These are phyloP conservation scores for Erythrobasidium hasegawianum DNA, from an alignment of 1,284 basidiomycete species.

Conservation along the genomic window DNA sequence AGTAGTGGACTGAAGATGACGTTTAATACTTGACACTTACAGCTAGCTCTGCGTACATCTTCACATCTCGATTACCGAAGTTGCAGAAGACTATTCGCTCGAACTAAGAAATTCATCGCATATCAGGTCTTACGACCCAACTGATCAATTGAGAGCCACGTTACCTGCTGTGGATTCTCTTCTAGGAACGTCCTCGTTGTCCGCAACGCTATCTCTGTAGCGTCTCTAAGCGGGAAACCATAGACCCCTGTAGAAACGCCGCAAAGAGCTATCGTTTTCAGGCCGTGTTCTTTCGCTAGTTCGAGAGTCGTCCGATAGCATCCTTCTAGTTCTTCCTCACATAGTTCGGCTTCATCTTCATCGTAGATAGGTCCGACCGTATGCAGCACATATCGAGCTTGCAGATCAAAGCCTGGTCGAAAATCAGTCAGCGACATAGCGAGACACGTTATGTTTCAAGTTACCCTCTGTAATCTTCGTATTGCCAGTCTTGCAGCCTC, in stretches of 20 bases:
- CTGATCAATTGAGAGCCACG: too few species aligned
- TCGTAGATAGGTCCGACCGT: slow-evolving; percentile 83
- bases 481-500: slow-evolving; percentile 75
- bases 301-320: slow-evolving; percentile 69
- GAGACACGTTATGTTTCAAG: neutral
- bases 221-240: slow-evolving; percentile 68
- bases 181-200: slow-evolving; percentile 61
- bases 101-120: too few species aligned
- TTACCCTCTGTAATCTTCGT: slow-evolving; percentile 68
- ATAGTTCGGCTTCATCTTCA: slow-evolving; percentile 51
- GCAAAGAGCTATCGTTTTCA: slow-evolving; percentile 60
- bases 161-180: neutral
- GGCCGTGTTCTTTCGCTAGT: slow-evolving; percentile 52
- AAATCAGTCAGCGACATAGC: too few species aligned
- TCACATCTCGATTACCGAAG: slow-evolving; percentile 20
- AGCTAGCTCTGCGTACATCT: slow-evolving; percentile 8
- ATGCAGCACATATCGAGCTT: slow-evolving; percentile 73
- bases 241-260: slow-evolving; percentile 76
- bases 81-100: slow-evolving; percentile 33
- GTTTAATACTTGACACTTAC: too few species aligned
- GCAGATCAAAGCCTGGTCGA: slow-evolving; percentile 47
- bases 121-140: too few species aligned
- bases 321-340: slow-evolving; percentile 60
- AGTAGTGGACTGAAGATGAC: too few species aligned
- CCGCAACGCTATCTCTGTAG: slow-evolving; percentile 65